phyloP scores from a whole-genome alignment of 306 rosid species.

The Psophocarpus tetragonolobus region DNA sequence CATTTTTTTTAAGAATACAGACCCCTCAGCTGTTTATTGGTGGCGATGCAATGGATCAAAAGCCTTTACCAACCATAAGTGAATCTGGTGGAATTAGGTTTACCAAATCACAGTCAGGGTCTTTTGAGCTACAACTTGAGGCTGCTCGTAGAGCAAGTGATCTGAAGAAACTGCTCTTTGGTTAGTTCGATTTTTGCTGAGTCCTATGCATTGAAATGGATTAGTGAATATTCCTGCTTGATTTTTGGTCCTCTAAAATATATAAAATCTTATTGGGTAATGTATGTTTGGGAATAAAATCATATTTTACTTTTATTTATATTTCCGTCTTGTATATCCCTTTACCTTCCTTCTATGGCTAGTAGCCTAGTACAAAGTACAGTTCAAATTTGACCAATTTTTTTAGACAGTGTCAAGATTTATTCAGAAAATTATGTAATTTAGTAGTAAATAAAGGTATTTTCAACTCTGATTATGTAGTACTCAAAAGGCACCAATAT shows the following conservation, averaged over 20 bases:
- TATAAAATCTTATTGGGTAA: no score
- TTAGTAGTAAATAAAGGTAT: neutral
- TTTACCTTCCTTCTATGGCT: neutral
- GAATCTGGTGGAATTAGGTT: conserved; percentile 48
- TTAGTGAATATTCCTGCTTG: neutral
- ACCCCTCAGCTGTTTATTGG: conserved; percentile 40
- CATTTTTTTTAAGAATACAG: conserved; percentile 59
- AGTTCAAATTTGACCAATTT: neutral
- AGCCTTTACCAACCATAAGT: conserved; percentile 41
- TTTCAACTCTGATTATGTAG: neutral
- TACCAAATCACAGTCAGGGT: conserved; percentile 51
- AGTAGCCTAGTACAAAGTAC: neutral
- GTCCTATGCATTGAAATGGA: neutral
- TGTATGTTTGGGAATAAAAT: no score
- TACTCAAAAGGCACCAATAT: neutral
- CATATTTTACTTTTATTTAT: neutral
- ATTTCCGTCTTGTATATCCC: neutral
- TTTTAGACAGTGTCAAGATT: neutral
- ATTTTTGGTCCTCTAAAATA: no score
- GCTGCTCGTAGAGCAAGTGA: conserved; percentile 93
- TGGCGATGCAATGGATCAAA: conserved; percentile 36
- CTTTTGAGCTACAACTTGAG: conserved; percentile 89
- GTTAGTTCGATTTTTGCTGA: conserved; percentile 56
- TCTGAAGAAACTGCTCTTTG: conserved; percentile 83
- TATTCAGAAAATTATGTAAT: neutral